Percentiles rank a stretch among this genome's conserved stretches.
These are phyloP conservation scores for Mycena vulgaris DNA, from an alignment of 768 basidiomycete genomes.

Conservation along the genomic window DNA sequence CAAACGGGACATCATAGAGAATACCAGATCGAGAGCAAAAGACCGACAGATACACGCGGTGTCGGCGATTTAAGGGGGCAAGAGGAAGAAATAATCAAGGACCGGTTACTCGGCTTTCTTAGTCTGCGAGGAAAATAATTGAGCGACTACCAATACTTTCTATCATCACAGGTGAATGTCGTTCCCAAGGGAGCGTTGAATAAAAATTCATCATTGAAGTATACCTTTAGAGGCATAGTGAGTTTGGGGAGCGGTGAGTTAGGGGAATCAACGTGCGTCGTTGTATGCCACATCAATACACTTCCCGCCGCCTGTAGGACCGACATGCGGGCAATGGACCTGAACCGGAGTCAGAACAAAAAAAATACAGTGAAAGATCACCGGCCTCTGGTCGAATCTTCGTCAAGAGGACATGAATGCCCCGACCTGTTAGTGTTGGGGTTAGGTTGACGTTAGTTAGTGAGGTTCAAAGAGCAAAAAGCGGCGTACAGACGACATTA, in stretches of 20 bases:
- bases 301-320: slow-evolving; percentile 20
- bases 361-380: no score
- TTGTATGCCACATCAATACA: slow-evolving; percentile 24
- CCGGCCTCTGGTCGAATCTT: slow-evolving; percentile 10
- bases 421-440: no score
- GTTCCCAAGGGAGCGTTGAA: neutral
- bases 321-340: slow-evolving; percentile 25
- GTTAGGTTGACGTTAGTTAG: no score
- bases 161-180: no score
- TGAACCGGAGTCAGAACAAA: neutral
- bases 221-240: neutral
- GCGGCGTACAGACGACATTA: slow-evolving; percentile 25
- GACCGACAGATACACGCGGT: no score
- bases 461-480: no score
- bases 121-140: no score
- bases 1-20: no score
- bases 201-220: neutral
- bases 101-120: no score
- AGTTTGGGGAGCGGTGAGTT: neutral
- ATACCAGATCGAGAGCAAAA: no score
- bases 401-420: slow-evolving; percentile 24
- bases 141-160: neutral
- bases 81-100: no score
- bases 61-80: no score
- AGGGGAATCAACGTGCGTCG: slow-evolving; percentile 1